Base-by-base conservation (phyloP, 495 filamentous ascomycete genomes). In the Amniculicola lignicola region DNA sequence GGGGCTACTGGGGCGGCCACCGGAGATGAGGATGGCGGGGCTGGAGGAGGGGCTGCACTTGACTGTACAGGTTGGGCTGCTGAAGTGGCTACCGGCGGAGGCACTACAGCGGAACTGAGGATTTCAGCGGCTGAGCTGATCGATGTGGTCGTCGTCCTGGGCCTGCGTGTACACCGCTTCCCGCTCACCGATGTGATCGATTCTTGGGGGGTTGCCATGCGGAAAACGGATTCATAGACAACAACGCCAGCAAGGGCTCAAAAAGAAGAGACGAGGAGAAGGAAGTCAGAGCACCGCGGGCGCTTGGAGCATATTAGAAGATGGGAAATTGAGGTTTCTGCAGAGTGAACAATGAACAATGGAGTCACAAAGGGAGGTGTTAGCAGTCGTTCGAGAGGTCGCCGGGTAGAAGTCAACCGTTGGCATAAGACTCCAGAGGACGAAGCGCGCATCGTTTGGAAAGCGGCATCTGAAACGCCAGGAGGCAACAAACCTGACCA, bases 121-220 rank as follows among this genome's bases (percentile, higher is more conserved):
- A 43, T 21, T 27, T 44, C 25, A 42, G 51, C 51, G 5, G 56
- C 40, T 21, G 56, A 56, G 24, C 50, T 49, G 16, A 45, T 53
- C 19, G 61, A 58, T 15, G 61, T 36, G 28, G 49, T 31, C 15
- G 51, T 37, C n/a, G 51, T 58, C 21, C 62, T 51, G 29, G 43
- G 44, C 19, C 53, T 52, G 28, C 62, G 57, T 23, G 57, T 61
- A 38, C 62, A 65, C 25, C 39, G 40, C 45, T 33, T 61, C 48
- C 62, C 62, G 42, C 33, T 58, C 42, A 65, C 62, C 48, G 62
- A 61, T 57, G 62, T 65, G 21, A 44, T 57, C 11, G 41, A 43
- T 6, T 54, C 62, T 49, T 50, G 42, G 15, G 57, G 62, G 54
- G 62, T 61, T 24, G 62, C 57, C 62, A 65, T 65, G 56, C 62